phyloP scores from a whole-genome alignment of 2,329 filamentous ascomycete genomes.

The Aplosporella prunicola region DNA sequence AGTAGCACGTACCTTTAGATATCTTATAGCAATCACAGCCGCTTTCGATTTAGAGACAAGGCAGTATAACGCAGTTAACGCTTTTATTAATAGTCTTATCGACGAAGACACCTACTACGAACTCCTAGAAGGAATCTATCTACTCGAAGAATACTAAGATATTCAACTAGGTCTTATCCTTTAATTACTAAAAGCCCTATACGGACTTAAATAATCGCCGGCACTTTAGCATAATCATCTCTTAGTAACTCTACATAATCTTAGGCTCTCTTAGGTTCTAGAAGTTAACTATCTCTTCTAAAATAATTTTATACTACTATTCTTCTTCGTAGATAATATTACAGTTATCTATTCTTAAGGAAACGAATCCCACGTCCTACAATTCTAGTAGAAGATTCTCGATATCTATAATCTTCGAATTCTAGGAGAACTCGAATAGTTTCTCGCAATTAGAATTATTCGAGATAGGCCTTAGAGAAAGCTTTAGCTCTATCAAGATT shows the following conservation, averaged over 20 bases:
- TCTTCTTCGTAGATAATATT: conserved; percentile 15
- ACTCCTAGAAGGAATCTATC: conserved; percentile 14
- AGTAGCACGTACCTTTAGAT: conserved; percentile 12
- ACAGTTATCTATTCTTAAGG: conserved; percentile 9
- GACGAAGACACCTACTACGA: conserved; percentile 12
- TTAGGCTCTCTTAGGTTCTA: conserved; percentile 12
- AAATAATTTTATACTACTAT: conserved; percentile 10
- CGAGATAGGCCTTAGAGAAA: conserved; percentile 3
- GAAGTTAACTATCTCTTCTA: conserved; percentile 12
- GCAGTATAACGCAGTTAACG: conserved; percentile 17
- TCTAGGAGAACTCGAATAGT: conserved; percentile 12
- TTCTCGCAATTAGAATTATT: conserved; percentile 12
- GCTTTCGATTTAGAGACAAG: conserved; percentile 14
- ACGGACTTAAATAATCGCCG: conserved; percentile 17
- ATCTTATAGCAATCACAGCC: conserved; percentile 16
- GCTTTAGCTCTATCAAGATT: conserved; percentile 13
- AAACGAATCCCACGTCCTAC: not conserved
- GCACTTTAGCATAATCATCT: conserved; percentile 16
- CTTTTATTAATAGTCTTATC: conserved; percentile 17
- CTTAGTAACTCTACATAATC: conserved; percentile 9
- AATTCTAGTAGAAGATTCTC: conserved; percentile 9
- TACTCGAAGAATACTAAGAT: too few species aligned
- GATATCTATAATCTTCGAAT: conserved; percentile 6
- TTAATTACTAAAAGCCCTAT: conserved; percentile 15
- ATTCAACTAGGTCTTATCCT: conserved; percentile 6